Percentiles rank a stretch among this genome's conserved stretches.
Evolutionary conservation across 768 basidiomycete genomes (phyloP).

Genomic region (Clitopilus hobsonii): DNA sequence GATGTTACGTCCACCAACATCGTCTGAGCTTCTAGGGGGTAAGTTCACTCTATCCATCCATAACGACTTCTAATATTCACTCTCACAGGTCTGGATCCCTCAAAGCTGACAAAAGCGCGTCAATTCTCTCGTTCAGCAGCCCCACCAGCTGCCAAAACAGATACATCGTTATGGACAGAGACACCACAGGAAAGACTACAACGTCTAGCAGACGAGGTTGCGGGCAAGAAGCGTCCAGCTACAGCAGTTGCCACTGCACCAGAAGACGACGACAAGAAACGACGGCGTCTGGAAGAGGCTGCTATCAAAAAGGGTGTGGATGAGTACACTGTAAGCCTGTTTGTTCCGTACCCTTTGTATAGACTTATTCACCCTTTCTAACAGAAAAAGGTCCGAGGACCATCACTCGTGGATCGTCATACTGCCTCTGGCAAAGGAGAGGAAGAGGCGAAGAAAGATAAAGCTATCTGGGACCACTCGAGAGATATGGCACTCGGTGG

Average conservation of each 20-base stretch:
- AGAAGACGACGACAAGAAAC: slow-evolving; percentile 45
- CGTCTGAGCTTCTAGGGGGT: slow-evolving; percentile 77
- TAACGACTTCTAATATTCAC: background rate
- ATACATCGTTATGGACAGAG: slow-evolving; percentile 90
- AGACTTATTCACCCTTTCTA: background rate
- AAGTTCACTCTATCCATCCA: slow-evolving; percentile 21
- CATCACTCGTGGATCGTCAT: slow-evolving; percentile 55
- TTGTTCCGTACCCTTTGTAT: background rate
- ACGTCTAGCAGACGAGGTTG: slow-evolving; percentile 88
- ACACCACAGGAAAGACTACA: slow-evolving; percentile 91
- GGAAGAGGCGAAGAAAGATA: slow-evolving; percentile 44
- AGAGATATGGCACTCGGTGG: slow-evolving; percentile 89
- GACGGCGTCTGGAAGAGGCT: slow-evolving; percentile 61
- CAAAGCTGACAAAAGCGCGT: slow-evolving; percentile 65
- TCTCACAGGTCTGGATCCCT: slow-evolving; percentile 76
- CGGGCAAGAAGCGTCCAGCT: slow-evolving; percentile 82
- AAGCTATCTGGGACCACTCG: slow-evolving; percentile 87
- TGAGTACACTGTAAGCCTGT: slow-evolving; percentile 58
- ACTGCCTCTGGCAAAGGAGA: slow-evolving; percentile 28
- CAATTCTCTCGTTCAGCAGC: slow-evolving; percentile 70
- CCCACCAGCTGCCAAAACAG: slow-evolving; percentile 37
- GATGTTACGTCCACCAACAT: slow-evolving; percentile 94
- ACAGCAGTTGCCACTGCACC: slow-evolving; percentile 43
- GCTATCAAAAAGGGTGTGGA: slow-evolving; percentile 68
- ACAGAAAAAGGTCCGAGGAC: slow-evolving; percentile 45